phyloP scores from a whole-genome alignment of 78 protist genomes.

The Andalucia godoyi region DNA sequence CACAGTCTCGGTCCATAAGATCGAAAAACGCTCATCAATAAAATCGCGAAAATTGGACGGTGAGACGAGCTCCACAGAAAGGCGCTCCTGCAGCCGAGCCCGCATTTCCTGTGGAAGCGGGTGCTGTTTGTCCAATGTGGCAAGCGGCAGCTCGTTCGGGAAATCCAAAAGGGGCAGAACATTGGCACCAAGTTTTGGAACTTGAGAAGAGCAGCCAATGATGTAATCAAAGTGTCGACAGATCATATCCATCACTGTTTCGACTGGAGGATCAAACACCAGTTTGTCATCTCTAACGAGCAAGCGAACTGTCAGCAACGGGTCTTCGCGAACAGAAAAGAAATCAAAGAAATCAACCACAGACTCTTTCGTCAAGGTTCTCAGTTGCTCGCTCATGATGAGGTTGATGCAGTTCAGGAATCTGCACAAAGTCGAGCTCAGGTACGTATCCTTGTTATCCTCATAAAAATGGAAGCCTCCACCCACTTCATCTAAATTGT shows the following conservation, averaged over 20 bases:
- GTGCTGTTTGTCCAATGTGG: not conserved
- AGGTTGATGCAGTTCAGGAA: constrained; percentile 13
- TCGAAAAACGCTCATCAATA: too few species aligned
- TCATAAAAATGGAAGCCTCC: constrained; percentile 26
- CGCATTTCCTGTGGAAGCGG: not conserved
- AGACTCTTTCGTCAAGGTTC: not conserved
- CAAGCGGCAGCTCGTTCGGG: not conserved
- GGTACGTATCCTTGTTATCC: constrained; percentile 12
- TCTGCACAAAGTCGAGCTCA: not conserved
- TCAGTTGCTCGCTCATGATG: constrained; percentile 14
- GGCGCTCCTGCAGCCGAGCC: too few species aligned
- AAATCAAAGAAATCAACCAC: not conserved
- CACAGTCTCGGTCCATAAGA: too few species aligned
- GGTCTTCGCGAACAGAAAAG: too few species aligned
- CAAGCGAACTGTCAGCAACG: too few species aligned
- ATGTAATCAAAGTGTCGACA: not conserved
- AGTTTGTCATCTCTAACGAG: not conserved
- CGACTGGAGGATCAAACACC: not conserved
- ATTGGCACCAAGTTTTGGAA: too few species aligned
- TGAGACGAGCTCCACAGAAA: too few species aligned
- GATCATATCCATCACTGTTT: not conserved
- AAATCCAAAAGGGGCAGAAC: not conserved
- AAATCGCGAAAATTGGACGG: too few species aligned
- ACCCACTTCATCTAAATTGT: constrained; percentile 17
- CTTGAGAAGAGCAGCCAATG: too few species aligned